Conservation (phyloP, 441 rosid genomes). For the Pelargonium myrrhifolium region DNA sequence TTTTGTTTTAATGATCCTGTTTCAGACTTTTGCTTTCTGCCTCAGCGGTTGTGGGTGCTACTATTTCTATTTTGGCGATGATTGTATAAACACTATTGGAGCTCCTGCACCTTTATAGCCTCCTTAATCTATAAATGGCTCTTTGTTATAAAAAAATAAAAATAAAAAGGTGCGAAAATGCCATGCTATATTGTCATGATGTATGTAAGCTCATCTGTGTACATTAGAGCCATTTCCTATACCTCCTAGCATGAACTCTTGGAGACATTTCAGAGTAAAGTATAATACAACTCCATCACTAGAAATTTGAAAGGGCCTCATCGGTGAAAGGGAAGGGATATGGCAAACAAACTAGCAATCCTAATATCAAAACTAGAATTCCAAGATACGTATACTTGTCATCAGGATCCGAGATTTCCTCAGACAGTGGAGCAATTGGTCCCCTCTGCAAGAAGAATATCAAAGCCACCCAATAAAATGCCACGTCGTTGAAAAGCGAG, state of each 20-base stretch:
- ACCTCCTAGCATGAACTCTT: conserved; percentile 8
- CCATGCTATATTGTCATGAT: conserved; percentile 1
- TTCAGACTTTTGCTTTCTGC: too few relatives aligned
- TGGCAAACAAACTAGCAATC: conserved; percentile 78
- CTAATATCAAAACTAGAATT: conserved; percentile 50
- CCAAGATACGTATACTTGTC: conserved; percentile 53
- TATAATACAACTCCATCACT: conserved; percentile 18
- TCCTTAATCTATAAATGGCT: too few relatives aligned
- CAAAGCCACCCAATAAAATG: conserved; percentile 86
- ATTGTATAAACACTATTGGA: too few relatives aligned
- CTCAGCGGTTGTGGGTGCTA: too few relatives aligned
- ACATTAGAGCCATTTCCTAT: conserved; percentile 17
- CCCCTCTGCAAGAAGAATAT: conserved; percentile 80
- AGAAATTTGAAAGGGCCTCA: conserved; percentile 36
- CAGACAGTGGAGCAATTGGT: conserved; percentile 71
- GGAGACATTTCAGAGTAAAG: conserved; percentile 4
- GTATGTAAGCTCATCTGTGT: conserved; percentile 14
- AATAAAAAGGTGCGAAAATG: too few relatives aligned
- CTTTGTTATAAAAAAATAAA: too few relatives aligned
- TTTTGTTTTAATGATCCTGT: too few relatives aligned
- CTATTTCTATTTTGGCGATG: too few relatives aligned
- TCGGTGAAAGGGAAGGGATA: conserved; percentile 68
- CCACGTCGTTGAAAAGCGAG: conserved; percentile 68
- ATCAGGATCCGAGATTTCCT: conserved; percentile 68
- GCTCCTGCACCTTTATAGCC: too few relatives aligned